A percentile compares a stretch with the other conserved stretches of the same genome.
Evolutionary conservation across 1,284 basidiomycete species (phyloP).

Genomic region (Volvariella volvacea): DNA sequence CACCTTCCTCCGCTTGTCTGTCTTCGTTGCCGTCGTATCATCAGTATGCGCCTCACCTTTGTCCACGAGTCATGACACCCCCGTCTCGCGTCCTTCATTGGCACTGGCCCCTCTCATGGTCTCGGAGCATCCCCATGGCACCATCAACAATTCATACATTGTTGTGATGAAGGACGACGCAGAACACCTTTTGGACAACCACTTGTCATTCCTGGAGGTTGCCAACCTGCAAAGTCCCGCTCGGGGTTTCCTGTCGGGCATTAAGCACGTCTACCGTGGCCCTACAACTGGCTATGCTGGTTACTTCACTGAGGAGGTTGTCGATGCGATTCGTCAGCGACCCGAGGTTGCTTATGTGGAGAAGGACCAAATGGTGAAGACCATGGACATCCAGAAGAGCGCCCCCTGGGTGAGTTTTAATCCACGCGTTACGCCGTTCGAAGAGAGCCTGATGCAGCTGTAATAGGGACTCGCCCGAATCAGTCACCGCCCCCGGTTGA

Average conservation of each 20-base stretch:
- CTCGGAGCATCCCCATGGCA: conserved; percentile 56
- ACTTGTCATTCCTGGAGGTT: conserved; percentile 65
- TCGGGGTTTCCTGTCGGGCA: conserved; percentile 39
- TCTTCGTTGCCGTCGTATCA: conserved; percentile 26
- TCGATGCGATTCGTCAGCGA: conserved; percentile 77
- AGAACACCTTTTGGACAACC: conserved; percentile 51
- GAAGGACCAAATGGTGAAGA: conserved; percentile 83
- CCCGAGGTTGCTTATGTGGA: conserved; percentile 95
- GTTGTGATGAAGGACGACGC: conserved; percentile 78
- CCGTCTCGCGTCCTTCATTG: conserved; percentile 36
- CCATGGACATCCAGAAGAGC: conserved; percentile 64
- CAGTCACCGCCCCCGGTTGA: conserved; percentile 79
- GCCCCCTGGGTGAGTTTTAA: conserved; percentile 83
- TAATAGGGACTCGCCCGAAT: conserved; percentile 88
- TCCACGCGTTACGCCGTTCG: conserved; percentile 2
- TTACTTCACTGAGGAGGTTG: conserved; percentile 66
- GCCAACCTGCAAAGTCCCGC: conserved; percentile 50
- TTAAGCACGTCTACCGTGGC: conserved; percentile 68
- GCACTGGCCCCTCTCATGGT: conserved; percentile 50
- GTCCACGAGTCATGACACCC: conserved; percentile 48
- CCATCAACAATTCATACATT: conserved; percentile 86
- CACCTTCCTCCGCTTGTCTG: conserved; percentile 27
- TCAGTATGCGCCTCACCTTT: conserved; percentile 45
- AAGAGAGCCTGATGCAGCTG: conserved; percentile 9
- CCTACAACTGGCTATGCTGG: conserved; percentile 84